A percentile compares a stretch with the other conserved stretches of the same genome.
phyloP scores from a whole-genome alignment of 75 land plant genomes.

The Azolla pinnata region DNA sequence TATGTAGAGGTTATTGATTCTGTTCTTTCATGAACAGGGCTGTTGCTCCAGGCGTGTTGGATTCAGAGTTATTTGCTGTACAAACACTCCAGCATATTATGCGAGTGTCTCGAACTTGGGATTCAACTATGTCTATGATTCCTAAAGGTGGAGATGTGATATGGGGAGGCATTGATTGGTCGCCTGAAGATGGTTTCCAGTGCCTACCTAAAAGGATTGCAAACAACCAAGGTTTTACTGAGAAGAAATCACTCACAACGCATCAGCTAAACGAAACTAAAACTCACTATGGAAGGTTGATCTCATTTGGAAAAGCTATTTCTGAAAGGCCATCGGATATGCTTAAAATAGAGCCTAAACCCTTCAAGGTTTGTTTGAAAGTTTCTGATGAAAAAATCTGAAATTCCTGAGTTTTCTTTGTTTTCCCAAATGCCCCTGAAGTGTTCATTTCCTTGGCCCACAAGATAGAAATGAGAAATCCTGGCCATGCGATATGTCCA shows the following conservation, averaged over 20 bases:
- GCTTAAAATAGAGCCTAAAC: slow-evolving; percentile 46
- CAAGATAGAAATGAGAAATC: too few relatives aligned
- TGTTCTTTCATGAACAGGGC: slow-evolving; percentile 31
- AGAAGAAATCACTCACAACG: too few relatives aligned
- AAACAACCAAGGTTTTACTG: too few relatives aligned
- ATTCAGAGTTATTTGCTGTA: slow-evolving; percentile 54
- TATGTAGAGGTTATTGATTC: background rate
- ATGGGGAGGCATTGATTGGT: slow-evolving; percentile 69
- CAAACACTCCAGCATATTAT: slow-evolving; percentile 60
- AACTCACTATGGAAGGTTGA: slow-evolving; percentile 75
- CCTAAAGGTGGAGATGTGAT: slow-evolving; percentile 71
- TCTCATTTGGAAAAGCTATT: slow-evolving; percentile 87
- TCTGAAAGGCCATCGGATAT: slow-evolving; percentile 42
- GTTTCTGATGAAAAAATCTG: too few relatives aligned
- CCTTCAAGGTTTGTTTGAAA: too few relatives aligned
- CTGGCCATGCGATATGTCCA: too few relatives aligned
- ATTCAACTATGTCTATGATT: slow-evolving; percentile 60
- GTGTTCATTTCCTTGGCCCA: too few relatives aligned
- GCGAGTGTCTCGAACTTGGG: slow-evolving; percentile 72
- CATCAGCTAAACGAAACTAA: too few relatives aligned
- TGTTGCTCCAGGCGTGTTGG: slow-evolving; percentile 55
- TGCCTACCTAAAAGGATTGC: slow-evolving; percentile 30
- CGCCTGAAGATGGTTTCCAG: slow-evolving; percentile 57
- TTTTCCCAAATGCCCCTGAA: too few relatives aligned
- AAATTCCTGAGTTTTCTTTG: too few relatives aligned